Evolutionary conservation across 768 basidiomycete species (phyloP).

Genomic region (Coprinellus aureogranulatus): DNA sequence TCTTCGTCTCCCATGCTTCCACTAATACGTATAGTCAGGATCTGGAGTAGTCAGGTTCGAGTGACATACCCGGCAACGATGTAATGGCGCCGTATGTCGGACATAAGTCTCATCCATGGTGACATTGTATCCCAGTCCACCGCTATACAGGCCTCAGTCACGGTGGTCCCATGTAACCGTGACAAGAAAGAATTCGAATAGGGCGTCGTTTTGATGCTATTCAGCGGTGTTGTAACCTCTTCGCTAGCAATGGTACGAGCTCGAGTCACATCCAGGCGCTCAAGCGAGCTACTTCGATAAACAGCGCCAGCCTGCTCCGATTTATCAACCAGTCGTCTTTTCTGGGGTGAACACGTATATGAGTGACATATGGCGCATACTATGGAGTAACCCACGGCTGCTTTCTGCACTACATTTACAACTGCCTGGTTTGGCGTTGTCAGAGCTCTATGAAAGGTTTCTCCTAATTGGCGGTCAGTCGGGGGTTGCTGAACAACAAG

Average conservation of each 20-base stretch:
- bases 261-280: background rate
- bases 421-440: no score
- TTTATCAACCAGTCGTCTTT: no score
- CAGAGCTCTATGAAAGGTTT: no score
- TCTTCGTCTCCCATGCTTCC: background rate
- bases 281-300: no score
- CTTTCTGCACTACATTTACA: no score
- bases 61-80: constrained; percentile 54
- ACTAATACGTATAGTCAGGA: background rate
- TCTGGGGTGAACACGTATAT: no score
- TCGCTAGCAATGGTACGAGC: constrained; percentile 24
- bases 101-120: constrained; percentile 76
- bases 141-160: constrained; percentile 41
- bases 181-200: constrained; percentile 67
- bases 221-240: constrained; percentile 49
- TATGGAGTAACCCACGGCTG: no score
- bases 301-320: no score
- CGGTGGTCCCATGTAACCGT: constrained; percentile 50
- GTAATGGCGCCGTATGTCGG: constrained; percentile 67
- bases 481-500: no score
- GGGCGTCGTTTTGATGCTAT: constrained; percentile 57
- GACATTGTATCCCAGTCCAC: constrained; percentile 71
- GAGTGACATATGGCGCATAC: no score
- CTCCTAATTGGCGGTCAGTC: no score
- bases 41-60: background rate